Percentiles rank a stretch among this genome's conserved stretches.
Conservation (phyloP, 495 filamentous ascomycete genomes). For the Bacidia gigantensis region DNA sequence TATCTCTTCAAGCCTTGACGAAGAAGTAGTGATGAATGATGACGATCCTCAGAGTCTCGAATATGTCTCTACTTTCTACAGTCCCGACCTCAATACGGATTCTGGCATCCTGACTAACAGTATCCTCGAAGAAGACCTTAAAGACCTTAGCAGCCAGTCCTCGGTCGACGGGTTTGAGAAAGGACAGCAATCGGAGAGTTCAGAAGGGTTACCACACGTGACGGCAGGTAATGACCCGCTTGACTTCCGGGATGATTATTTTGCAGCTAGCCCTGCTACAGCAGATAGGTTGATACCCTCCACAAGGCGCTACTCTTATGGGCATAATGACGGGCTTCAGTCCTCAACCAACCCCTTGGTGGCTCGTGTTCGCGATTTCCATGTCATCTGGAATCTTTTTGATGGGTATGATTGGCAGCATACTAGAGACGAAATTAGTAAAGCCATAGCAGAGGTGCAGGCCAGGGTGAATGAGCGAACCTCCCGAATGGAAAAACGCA, state of each 20-base stretch:
- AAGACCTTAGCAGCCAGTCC: slow-evolving; percentile 22
- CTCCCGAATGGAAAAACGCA: slow-evolving; percentile 32
- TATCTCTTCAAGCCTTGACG: slow-evolving; percentile 12
- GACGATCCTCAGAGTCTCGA: slow-evolving; percentile 39
- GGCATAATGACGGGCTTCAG: not conserved
- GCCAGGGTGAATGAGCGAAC: slow-evolving; percentile 61
- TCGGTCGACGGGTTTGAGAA: slow-evolving; percentile 38
- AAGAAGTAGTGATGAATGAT: slow-evolving; percentile 31
- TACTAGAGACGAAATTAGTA: slow-evolving; percentile 72
- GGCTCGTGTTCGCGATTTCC: slow-evolving; percentile 67
- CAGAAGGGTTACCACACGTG: slow-evolving; percentile 43
- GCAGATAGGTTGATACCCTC: slow-evolving; percentile 53
- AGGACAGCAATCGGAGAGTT: slow-evolving; percentile 48
- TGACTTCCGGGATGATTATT: slow-evolving; percentile 68
- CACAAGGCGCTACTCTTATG: not conserved
- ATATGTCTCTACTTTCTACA: slow-evolving; percentile 51
- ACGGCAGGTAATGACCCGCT: slow-evolving; percentile 38
- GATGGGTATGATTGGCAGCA: slow-evolving; percentile 95
- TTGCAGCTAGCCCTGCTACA: slow-evolving; percentile 45
- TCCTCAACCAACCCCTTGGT: slow-evolving; percentile 47
- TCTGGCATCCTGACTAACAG: slow-evolving; percentile 32
- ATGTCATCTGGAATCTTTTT: slow-evolving; percentile 95
- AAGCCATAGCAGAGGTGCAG: slow-evolving; percentile 78
- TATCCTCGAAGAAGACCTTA: slow-evolving; percentile 33
- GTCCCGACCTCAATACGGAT: slow-evolving; percentile 24